phyloP scores from a whole-genome alignment of 306 rosid genomes.

The Mimosa bimucronata region DNA sequence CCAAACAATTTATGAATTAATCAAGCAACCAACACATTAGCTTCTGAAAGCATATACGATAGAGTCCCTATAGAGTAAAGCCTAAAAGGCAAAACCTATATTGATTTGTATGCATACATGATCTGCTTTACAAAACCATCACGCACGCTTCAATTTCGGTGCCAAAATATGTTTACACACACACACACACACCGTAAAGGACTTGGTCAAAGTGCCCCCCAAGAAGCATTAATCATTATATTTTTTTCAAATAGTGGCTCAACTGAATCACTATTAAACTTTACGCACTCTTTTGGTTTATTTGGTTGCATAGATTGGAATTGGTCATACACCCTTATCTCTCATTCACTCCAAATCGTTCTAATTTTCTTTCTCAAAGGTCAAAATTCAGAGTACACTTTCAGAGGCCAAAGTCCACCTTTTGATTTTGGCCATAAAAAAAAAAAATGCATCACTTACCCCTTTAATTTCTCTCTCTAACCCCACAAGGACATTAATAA shows the following conservation, averaged over 20 bases:
- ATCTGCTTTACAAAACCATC: not conserved
- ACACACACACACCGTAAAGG: not conserved
- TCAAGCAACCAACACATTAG: not conserved
- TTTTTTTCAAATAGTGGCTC: not conserved
- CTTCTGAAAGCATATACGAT: not conserved
- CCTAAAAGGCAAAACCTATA: not conserved
- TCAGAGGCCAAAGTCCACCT: slow-evolving; percentile 25
- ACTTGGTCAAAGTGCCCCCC: slow-evolving; percentile 33
- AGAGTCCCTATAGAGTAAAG: not conserved
- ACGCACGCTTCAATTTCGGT: slow-evolving; percentile 29
- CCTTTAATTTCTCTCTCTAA: not conserved
- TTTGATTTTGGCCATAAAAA: not conserved
- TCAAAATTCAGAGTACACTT: not conserved
- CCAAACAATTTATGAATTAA: too few relatives aligned
- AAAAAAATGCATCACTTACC: not conserved
- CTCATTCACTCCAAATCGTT: not conserved
- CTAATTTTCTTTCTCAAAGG: not conserved
- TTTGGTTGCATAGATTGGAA: not conserved
- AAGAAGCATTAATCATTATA: not conserved
- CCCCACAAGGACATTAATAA: not conserved
- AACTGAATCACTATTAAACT: not conserved
- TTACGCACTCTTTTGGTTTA: not conserved
- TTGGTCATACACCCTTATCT: not conserved
- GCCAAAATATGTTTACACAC: slow-evolving; percentile 28
- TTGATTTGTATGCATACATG: not conserved